Base-by-base conservation (phyloP, 441 rosid genomes). In the Eruca vesicaria region DNA sequence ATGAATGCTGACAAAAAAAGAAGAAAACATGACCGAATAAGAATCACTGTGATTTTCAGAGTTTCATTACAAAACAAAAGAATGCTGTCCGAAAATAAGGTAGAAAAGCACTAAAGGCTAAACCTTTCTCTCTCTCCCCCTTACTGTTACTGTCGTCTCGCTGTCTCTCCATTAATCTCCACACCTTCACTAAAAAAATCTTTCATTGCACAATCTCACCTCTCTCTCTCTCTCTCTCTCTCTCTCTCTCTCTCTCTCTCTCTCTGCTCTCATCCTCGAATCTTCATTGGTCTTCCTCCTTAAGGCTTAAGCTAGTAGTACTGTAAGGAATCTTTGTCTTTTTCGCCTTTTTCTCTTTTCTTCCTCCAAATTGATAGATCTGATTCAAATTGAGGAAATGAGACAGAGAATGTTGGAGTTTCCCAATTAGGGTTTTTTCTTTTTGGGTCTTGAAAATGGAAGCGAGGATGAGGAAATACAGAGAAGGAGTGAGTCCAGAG, bases 401-500 rank as follows among this genome's bases (percentile, higher is more conserved):
- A n/a, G 4, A 50, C 58, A 3, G 80, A 58, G 45, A 72, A 59
- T 65, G 61, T 16, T 10, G 11, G 43, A 58, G 50, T 26, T 21
- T 59, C 29, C 56, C 66, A 69, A 55, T 77, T 77, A 69, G 83
- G 82, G 69, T 50, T 23, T 75, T 50, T 9, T 23, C 12, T 6
- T 18, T 9, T 18, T 38, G 58, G 45, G 38, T 56, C 53, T 6
- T 0, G 26, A 57, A 19, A 32, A 72, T 89, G 97, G 95, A 93
- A 84, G 73, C 78, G 35, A 84, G 88, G 81, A 88, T 86, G 93
- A 94, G 78, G 82, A 92, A 89, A 79, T 86, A 84, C 72, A 84
- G 86, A 61, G 89, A 89, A 69, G 84, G 85, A 65, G 83, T 90
- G 63, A 95, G 99, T 83, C 99, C 99, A 23, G 98, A 91, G 77